Percentiles rank a stretch among this genome's conserved stretches.
phyloP scores from a whole-genome alignment of 139 green algal species.

The Chlorella sp. region DNA sequence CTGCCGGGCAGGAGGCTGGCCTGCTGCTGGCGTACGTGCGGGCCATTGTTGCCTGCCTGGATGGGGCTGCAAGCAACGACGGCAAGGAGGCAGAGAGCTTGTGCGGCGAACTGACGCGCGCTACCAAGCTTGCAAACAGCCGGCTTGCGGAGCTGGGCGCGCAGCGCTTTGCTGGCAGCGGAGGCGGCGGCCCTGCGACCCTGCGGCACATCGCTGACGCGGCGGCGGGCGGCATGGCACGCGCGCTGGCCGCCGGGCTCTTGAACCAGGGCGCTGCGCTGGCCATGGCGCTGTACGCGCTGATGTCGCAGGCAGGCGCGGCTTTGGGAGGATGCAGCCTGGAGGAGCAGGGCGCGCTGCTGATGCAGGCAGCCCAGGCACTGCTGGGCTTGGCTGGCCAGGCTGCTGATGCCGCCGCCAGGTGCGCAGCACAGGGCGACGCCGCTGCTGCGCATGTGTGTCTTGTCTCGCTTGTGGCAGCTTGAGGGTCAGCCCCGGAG shows the following conservation, averaged over 20 bases:
- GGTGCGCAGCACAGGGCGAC: neutral
- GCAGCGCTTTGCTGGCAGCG: neutral
- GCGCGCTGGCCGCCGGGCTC: neutral
- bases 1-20: conserved; percentile 7
- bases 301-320: neutral
- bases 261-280: conserved; percentile 18
- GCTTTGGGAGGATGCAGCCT: neutral
- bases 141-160: conserved; percentile 20
- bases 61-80: neutral
- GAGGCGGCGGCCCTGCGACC: neutral
- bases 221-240: neutral
- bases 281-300: neutral
- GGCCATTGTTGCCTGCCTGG: neutral
- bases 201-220: neutral
- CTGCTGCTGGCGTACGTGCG: conserved; percentile 1
- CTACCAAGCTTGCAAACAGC: conserved; percentile 1
- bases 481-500: neutral
- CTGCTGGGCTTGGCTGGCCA: conserved; percentile 20
- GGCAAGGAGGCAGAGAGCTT: neutral
- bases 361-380: conserved; percentile 19
- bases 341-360: neutral
- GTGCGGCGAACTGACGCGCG: neutral
- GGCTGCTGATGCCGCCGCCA: neutral
- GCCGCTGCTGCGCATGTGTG: neutral
- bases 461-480: neutral